Conservation (phyloP, 2,329 filamentous ascomycete genomes). For the Cytospora leucostoma region DNA sequence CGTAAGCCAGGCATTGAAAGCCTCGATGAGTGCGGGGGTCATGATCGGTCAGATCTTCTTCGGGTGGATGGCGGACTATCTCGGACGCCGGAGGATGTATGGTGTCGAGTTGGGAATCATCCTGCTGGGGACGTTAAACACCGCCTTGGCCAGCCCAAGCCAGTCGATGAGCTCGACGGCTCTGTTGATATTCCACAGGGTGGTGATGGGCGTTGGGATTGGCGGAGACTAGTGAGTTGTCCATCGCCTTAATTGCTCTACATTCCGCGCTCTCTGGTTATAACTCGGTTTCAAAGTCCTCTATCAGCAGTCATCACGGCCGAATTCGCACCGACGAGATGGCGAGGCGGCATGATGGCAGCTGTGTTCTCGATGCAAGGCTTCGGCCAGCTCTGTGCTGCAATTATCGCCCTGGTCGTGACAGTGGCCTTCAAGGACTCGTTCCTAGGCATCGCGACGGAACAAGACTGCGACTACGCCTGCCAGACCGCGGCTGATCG, state of each 20-base stretch:
- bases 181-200: slow-evolving; percentile 72
- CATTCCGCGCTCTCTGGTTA: neutral
- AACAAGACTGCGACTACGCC: slow-evolving; percentile 55
- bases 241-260: neutral
- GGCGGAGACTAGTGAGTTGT: slow-evolving; percentile 69
- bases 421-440: slow-evolving; percentile 63
- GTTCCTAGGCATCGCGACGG: slow-evolving; percentile 45
- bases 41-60: slow-evolving; percentile 77
- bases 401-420: slow-evolving; percentile 70
- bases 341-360: slow-evolving; percentile 81
- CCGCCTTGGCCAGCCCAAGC: slow-evolving; percentile 63
- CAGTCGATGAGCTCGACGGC: slow-evolving; percentile 60
- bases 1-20: slow-evolving; percentile 75
- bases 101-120: slow-evolving; percentile 75
- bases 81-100: slow-evolving; percentile 81
- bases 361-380: slow-evolving; percentile 86
- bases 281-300: slow-evolving; percentile 43
- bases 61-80: slow-evolving; percentile 73
- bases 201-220: slow-evolving; percentile 76
- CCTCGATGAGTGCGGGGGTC: slow-evolving; percentile 77
- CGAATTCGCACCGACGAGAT: slow-evolving; percentile 80
- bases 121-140: slow-evolving; percentile 68
- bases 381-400: slow-evolving; percentile 73
- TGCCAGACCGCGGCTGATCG: slow-evolving; percentile 75
- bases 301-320: slow-evolving; percentile 79